Base-by-base conservation (phyloP, 202 grass and related monocot genomes). In the Schoenoplectus triqueter region DNA sequence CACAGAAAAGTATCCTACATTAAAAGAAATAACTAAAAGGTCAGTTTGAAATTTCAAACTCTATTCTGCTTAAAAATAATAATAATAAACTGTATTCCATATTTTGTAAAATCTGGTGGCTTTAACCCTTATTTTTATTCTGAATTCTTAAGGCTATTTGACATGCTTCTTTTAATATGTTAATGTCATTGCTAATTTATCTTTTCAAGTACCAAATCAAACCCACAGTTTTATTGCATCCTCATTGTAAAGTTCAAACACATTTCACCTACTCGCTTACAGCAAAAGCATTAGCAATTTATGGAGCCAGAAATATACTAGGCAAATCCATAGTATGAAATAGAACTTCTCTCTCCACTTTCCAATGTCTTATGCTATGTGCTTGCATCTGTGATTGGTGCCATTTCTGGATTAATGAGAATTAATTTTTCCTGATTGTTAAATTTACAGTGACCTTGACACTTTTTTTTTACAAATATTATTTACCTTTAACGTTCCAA, bases 301-400 rank as follows among this genome's bases (percentile, higher is more conserved):
- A 66, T 6, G 13, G 54, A 60, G 22, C 41, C 73, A 76, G 39
- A 7, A 10, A 17, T 76, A 55, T 19, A 39, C 49, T 56, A 76
- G 20, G 50, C 6, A 5, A 60, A 42, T 18, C 5, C 55, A 78
- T 60, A 31, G 18, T 83, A 57, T n/a, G 81, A 83, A 87, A 81
- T 63, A 99, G 84, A 87, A 99, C 96, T 92, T 91, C 96, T 93
- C 82, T 82, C 55, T 92, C 89, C 80, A 85, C 87, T 84, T 76
- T 89, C 81, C 84, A 92, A 78, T 46, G 82, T 90, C 89, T 99
- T 84, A 91, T 95, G 89, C 96, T 95, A 49, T 91, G 96, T 64
- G 93, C 91, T 20, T 93, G 96, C 19, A 95, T 65, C 69, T 93
- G 93, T 52, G 96, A 99, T 74, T 99, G 96, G 72, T 86, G 88